Conservation (phyloP, 208 protist genomes). For the Entamoeba dispar region DNA sequence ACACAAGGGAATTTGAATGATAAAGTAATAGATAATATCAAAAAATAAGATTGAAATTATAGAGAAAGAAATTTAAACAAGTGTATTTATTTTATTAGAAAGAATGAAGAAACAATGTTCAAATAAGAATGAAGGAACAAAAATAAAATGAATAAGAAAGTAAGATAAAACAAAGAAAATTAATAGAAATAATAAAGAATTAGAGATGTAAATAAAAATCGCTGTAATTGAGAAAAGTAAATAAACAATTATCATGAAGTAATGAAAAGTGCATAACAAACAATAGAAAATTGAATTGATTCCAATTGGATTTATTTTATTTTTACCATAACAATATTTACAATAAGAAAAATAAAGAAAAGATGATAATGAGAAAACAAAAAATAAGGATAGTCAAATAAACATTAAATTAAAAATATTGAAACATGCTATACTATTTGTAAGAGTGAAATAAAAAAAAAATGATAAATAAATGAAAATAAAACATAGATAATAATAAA, state of each 20-base stretch:
- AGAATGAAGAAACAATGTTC: not conserved
- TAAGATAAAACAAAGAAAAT: not conserved
- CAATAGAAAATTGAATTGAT: not conserved
- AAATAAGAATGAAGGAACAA: not conserved
- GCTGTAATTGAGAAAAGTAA: not conserved
- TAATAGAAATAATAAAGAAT: not conserved
- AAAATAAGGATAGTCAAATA: not conserved
- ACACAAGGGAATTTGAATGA: not conserved
- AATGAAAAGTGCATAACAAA: not conserved
- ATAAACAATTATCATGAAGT: not conserved
- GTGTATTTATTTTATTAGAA: not conserved
- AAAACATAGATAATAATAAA: no score
- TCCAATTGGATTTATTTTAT: not conserved
- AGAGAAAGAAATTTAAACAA: not conserved
- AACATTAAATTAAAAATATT: not conserved
- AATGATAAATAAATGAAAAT: not conserved
- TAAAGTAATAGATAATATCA: not conserved
- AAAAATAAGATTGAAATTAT: not conserved
- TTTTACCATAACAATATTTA: not conserved
- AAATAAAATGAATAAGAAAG: not conserved
- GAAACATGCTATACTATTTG: not conserved
- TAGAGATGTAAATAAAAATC: not conserved
- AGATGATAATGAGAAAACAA: not conserved
- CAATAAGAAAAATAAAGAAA: not conserved
- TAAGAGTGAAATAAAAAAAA: not conserved